Base-by-base conservation (phyloP, 2,329 filamentous ascomycete genomes). In the Epichloe hybrida region DNA sequence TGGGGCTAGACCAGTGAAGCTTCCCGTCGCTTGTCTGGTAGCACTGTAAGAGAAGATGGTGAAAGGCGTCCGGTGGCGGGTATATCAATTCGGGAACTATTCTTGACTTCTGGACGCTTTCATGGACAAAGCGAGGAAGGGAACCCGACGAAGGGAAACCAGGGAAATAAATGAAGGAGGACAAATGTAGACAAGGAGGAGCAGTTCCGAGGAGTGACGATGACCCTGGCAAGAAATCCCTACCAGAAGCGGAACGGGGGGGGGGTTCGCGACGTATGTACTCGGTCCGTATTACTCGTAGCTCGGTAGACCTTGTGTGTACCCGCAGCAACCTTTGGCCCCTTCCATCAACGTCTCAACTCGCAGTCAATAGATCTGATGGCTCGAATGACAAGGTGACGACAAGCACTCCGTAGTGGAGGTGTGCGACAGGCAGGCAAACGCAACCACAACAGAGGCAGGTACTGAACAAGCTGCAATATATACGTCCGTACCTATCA, bases 231-330 rank as follows among this genome's bases (percentile, higher is more conserved):
- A 21, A 20, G 40, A 49, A 51, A 53, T 47, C 51, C 49, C 52
- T 46, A 51, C 49, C 45, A 49, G 13, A 46, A 46, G 38, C 52
- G 52, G 52, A 43, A 53, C 41, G 34, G 46, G 39, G 39, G 27
- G 40, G 17, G 39, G 27, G 40, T 1, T 39, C 27, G 37, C 13
- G 31, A 27, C 42, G 36, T 15, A 42, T 21, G 20, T 21, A 13
- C 42, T n/a, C 17, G 11, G 23, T 27, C 23, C 23, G 23, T 27
- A 27, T 17, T 2, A 17, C 42, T 31, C 20, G 40, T 17, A 45
- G 27, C 42, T 17, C 17, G 17, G 17, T 17, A 17, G 17, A 17
- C 17, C 17, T 17, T 17, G 17, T 17, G 17, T 17, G 17, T 17
- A 17, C 17, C 17, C 17, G 17, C 17, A 17, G 17, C 17, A 17